Base-by-base conservation (phyloP, 1,284 basidiomycete genomes). In the Veloporphyrellus conicus region DNA sequence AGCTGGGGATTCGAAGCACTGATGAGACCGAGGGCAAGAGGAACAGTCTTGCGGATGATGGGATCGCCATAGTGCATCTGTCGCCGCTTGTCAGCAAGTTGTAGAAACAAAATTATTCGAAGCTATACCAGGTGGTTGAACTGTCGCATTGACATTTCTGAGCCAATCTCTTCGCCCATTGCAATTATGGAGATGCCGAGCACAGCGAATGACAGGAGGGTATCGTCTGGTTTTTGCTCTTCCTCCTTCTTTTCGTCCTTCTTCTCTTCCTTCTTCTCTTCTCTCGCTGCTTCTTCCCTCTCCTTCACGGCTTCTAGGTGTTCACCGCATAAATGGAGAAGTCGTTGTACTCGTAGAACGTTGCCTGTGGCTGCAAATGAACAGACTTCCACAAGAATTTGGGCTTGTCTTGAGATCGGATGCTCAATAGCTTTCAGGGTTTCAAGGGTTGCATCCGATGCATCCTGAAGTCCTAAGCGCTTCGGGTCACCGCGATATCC, bases 11-110 rank as follows among this genome's bases (percentile, higher is more conserved):
- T 97, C 46, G 96, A 99, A 15, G 93, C 85, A 66, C 87, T 93
- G 64, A 98, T 82, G 45, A 99, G 82, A 52, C 92, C 95, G 40
- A 99, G 84, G 6, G 95, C 96, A 6, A 99, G 82, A 15, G 96
- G 96, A n/a, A 99, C 89, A 1, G 89, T 77, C 74, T 90, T 90
- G 29, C 96, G 86, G 60, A 99, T 93, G 50, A 84, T 75, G 1
- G 94, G 91, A 62, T 97, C 94, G 52, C 96, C 96, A 59, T 98
- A 99, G 67, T 96, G 93, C 96, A 99, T 99, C 90, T 94, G 54
- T 59, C 37, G 43, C 34, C 4, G 40, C 33, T 47, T 10, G 38
- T 66, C 11, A 55, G 48, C 33, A 19, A 20, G 22, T 39, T 20
- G 32, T 31, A 31, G 18, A 15, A 28, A 32, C 28, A 14, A 19